Percentiles rank a stretch among this genome's conserved stretches.
These are phyloP conservation scores for Leishmania major DNA, from an alignment of 208 protist species.

Conservation along the genomic window DNA sequence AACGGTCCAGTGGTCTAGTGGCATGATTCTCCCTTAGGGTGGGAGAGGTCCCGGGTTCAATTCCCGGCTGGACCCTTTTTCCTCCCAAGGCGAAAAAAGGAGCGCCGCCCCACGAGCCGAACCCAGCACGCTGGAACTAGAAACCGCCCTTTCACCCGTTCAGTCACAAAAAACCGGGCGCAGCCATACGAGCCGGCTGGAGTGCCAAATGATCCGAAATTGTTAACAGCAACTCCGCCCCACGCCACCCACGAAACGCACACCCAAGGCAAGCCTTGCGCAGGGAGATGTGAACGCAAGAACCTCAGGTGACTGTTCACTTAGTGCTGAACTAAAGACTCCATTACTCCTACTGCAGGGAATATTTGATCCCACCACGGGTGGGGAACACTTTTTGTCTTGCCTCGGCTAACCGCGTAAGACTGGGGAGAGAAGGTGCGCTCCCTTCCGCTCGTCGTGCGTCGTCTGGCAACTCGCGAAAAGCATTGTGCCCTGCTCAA, in stretches of 20 bases:
- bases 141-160: neutral
- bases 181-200: fast-evolving
- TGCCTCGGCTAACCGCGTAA: neutral
- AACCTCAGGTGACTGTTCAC: constrained; percentile 92
- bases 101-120: neutral
- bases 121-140: neutral
- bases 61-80: constrained; percentile 84
- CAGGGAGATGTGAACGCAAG: constrained; percentile 92
- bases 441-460: neutral
- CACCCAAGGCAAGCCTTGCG: constrained; percentile 64
- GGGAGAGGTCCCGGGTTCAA: constrained; percentile 91
- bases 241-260: no score
- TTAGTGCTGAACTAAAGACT: constrained; percentile 61
- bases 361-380: constrained; percentile 59
- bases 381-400: constrained; percentile 21
- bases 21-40: constrained; percentile 94
- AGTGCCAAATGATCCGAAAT: neutral
- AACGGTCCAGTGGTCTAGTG: constrained; percentile 91
- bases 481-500: no score
- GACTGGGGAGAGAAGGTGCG: neutral
- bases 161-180: neutral
- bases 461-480: neutral
- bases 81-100: neutral
- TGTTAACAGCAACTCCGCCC: no score
- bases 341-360: constrained; percentile 59